Base-by-base conservation (phyloP, 176 grass and related monocot species). In the Pontederia crassipes region DNA sequence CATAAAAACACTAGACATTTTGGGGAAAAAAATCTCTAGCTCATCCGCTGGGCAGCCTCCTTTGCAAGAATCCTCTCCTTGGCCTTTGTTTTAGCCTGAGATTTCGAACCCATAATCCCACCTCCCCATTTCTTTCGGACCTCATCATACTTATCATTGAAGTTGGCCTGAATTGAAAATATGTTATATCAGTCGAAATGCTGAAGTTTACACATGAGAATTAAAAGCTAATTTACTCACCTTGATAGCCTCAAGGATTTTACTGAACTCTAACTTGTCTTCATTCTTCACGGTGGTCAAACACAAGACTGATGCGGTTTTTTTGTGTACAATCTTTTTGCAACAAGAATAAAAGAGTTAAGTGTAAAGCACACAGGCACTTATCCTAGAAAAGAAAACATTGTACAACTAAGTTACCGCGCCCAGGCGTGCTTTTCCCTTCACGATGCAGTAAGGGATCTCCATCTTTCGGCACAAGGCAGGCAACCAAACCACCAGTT, bases 181-280 rank as follows among this genome's bases (percentile, higher is more conserved):
- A 66, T 16, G 8, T 35, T 17, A 0, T 8, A n/a, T 28, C 48
- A 1, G 9, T 1, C 1, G 54, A 8, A 27, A 12, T 9, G 46
- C 0, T 17, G 40, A 24, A 9, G 50, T 20, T 18, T 24, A 24
- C 20, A 0, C 11, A 11, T 12, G 28, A 15, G 14, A 12, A 4
- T 10, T 47, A 24, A 24, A 24, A 14, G 15, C 28, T 10, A 3
- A 1, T 8, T 12, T 1, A 49, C 20, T 10, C 47, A 83, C 85
- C 80, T 88, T 88, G 12, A 88, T 88, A 46, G 77, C 85, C 77
- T 88, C 85, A 68, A 88, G 75, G 60, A 88, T 83, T 77, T 88
- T 88, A 76, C 85, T 88, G 73, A 88, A 88, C 45, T 88, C 85
- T 70, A 88, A 76, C 48, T 88, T 88, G 61, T 88, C 85, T 69